These are phyloP conservation scores for Canavalia gladiata DNA, from an alignment of 306 rosid genomes.

Conservation along the genomic window DNA sequence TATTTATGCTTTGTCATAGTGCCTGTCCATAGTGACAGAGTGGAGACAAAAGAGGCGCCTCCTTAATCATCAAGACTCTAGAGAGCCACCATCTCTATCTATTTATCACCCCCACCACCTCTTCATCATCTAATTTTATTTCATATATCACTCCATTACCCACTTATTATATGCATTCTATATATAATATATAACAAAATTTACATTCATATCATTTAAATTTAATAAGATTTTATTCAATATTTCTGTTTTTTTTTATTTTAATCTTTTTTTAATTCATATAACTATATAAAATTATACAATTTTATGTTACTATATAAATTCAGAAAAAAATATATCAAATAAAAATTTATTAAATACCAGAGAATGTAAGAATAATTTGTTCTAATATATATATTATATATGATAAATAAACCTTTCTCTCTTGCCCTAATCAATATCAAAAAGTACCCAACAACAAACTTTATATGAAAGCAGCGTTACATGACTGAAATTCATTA, in stretches of 20 bases:
- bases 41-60: slow-evolving; percentile 77
- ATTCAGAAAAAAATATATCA: too few relatives aligned
- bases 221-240: too few relatives aligned
- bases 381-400: neutral
- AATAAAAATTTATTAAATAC: too few relatives aligned
- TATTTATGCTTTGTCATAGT: slow-evolving; percentile 60
- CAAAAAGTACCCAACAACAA: slow-evolving; percentile 35
- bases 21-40: slow-evolving; percentile 59
- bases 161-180: neutral
- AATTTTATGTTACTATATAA: too few relatives aligned
- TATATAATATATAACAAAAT: neutral
- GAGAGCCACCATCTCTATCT: slow-evolving; percentile 36
- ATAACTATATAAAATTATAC: too few relatives aligned
- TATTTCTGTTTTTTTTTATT: too few relatives aligned
- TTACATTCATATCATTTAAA: too few relatives aligned
- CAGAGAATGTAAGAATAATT: too few relatives aligned
- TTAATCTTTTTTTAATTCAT: too few relatives aligned
- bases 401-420: neutral
- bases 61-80: slow-evolving; percentile 61
- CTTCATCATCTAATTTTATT: slow-evolving; percentile 6
- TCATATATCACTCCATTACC: neutral
- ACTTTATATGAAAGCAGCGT: slow-evolving; percentile 34
- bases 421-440: slow-evolving; percentile 40
- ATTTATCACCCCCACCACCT: slow-evolving; percentile 21
- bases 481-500: slow-evolving; percentile 32